Evolutionary conservation across 169 alveolate genomes (phyloP).

Genomic region (Perkinsus chesapeaki): DNA sequence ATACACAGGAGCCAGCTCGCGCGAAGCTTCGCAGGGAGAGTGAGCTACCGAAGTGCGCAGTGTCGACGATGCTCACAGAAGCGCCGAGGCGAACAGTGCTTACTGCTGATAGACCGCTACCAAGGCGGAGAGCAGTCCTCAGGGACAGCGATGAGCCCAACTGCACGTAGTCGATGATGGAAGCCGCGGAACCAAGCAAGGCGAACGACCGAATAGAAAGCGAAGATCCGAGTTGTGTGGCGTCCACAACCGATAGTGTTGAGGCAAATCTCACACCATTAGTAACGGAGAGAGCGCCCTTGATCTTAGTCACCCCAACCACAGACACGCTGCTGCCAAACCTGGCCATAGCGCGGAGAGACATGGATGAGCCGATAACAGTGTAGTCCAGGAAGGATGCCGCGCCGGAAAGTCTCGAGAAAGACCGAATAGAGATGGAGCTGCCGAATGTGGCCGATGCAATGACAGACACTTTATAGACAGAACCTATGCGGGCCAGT

Average conservation of each 20-base stretch:
- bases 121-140: background rate
- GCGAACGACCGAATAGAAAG: background rate
- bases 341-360: background rate
- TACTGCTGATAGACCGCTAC: background rate
- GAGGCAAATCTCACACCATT: background rate
- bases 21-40: background rate
- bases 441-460: background rate
- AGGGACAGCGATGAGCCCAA: background rate
- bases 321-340: slow-evolving; percentile 1
- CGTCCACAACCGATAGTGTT: background rate
- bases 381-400: background rate
- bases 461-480: background rate
- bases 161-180: slow-evolving; percentile 2
- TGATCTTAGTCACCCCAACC: background rate
- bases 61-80: background rate
- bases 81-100: background rate
- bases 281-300: background rate
- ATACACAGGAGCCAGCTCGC: background rate
- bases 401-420: background rate
- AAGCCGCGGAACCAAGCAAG: background rate
- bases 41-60: background rate
- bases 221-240: background rate
- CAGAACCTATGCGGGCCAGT: background rate
- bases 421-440: background rate
- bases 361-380: slow-evolving; percentile 1